These are phyloP conservation scores for Pyricularia pennisetigena DNA, from an alignment of 2,329 filamentous ascomycete genomes.

Conservation along the genomic window DNA sequence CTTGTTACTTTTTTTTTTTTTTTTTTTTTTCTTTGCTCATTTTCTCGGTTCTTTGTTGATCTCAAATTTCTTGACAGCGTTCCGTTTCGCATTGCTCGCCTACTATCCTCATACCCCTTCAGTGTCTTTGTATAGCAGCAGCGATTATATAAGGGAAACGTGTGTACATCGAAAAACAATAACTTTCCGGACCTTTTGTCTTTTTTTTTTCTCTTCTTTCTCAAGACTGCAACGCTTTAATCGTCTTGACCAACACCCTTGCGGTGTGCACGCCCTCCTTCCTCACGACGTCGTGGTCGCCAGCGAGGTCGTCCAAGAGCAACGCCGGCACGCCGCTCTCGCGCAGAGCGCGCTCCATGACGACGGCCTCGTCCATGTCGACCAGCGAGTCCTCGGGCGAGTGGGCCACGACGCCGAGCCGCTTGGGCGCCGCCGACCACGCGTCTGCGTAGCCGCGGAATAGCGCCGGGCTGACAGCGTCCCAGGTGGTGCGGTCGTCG, in stretches of 20 bases:
- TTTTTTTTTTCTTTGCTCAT: neutral
- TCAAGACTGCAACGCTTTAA: neutral
- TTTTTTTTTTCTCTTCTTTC: no score
- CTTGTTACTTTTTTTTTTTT: neutral
- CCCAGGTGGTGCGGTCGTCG: conserved; percentile 36
- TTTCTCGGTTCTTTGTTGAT: neutral
- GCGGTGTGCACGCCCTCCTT: conserved; percentile 47
- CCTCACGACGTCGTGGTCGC: conserved; percentile 57
- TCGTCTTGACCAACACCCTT: conserved; percentile 27
- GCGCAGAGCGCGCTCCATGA: conserved; percentile 39
- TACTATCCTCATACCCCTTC: neutral
- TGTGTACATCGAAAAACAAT: neutral
- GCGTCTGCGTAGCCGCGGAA: conserved; percentile 15
- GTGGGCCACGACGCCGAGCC: conserved; percentile 30
- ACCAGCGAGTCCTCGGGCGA: conserved; percentile 38
- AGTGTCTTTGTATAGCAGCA: neutral
- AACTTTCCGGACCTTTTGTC: no score
- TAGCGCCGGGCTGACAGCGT: conserved; percentile 41
- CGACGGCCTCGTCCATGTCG: conserved; percentile 47
- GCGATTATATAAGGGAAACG: neutral
- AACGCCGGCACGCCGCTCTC: conserved; percentile 24
- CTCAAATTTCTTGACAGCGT: neutral
- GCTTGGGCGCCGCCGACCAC: conserved; percentile 9
- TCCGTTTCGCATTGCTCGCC: neutral
- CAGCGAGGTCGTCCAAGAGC: conserved; percentile 37